A percentile compares a stretch with the other conserved stretches of the same genome.
phyloP scores from a whole-genome alignment of 2,329 filamentous ascomycete genomes.

The Claviceps sp. region DNA sequence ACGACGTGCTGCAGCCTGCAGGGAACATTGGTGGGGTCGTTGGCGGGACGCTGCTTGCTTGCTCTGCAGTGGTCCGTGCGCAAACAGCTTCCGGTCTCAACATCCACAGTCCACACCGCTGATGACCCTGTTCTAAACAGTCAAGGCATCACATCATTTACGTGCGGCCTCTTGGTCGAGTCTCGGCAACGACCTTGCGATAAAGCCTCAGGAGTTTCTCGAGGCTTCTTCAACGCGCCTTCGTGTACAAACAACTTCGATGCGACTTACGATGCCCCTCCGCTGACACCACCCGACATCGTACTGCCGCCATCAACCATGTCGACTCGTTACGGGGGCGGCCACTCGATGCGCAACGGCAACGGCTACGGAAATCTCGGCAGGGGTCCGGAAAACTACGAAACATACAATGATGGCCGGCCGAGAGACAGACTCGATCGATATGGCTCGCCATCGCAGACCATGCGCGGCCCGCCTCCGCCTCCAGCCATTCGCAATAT shows the following conservation, averaged over 20 bases:
- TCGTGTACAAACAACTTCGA: neutral
- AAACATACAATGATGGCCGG: constrained; percentile 29
- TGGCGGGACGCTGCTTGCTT: neutral
- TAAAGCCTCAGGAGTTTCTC: too few species aligned
- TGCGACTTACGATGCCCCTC: constrained; percentile 8
- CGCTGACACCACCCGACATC: neutral
- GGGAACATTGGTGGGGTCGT: too few species aligned
- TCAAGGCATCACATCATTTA: neutral
- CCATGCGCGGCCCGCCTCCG: constrained; percentile 15
- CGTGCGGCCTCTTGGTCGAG: too few species aligned
- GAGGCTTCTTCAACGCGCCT: neutral
- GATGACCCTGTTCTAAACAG: too few species aligned
- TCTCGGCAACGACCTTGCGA: too few species aligned
- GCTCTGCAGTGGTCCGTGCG: constrained; percentile 2
- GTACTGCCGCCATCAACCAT: constrained; percentile 20
- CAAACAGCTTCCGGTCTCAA: neutral
- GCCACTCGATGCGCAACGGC: constrained; percentile 21
- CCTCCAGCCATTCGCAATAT: constrained; percentile 19
- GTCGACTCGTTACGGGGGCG: constrained; percentile 35
- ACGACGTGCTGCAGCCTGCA: too few species aligned
- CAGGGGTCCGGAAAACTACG: constrained; percentile 32
- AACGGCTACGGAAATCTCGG: constrained; percentile 31
- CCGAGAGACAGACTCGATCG: constrained; percentile 29
- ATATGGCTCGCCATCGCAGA: constrained; percentile 24
- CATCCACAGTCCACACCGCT: too few species aligned